Evolutionary conservation across 176 grass and related monocot genomes (phyloP).

Genomic region (Raddia distichophylla): DNA sequence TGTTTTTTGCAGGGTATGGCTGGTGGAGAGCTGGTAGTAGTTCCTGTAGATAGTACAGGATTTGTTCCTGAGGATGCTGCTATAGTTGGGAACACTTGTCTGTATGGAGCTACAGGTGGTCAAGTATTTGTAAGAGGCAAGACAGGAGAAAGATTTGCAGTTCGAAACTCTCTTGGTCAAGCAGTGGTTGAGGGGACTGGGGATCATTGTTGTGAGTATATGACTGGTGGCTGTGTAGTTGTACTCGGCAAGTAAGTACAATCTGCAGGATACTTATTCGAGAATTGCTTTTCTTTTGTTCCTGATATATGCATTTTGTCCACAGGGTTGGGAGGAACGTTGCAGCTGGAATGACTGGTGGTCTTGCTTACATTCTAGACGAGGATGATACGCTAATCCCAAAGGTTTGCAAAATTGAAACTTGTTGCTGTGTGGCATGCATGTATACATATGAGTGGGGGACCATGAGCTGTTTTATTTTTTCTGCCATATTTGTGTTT

Average conservation of each 20-base stretch:
- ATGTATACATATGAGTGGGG: neutral
- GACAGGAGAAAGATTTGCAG: constrained; percentile 96
- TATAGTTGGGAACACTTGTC: constrained; percentile 98
- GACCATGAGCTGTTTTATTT: constrained; percentile 13
- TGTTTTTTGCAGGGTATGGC: constrained; percentile 77
- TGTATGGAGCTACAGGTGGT: constrained; percentile 99
- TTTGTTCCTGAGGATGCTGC: constrained; percentile 94
- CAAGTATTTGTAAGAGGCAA: constrained; percentile 96
- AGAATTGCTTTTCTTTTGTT: constrained; percentile 21
- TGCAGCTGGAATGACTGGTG: constrained; percentile 99
- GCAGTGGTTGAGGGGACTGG: constrained; percentile 99
- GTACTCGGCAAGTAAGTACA: constrained; percentile 95
- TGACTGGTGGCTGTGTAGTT: constrained; percentile 99
- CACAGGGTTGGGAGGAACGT: constrained; percentile 94
- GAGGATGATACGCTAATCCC: constrained; percentile 88
- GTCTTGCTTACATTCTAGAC: constrained; percentile 97
- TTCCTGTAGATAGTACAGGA: constrained; percentile 82
- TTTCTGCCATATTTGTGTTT: constrained; percentile 1
- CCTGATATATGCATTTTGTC: constrained; percentile 44
- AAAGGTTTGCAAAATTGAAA: constrained; percentile 63
- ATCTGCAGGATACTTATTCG: neutral
- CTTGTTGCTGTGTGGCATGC: neutral
- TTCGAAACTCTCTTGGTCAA: constrained; percentile 93
- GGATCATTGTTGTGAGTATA: constrained; percentile 99
- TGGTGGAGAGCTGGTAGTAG: constrained; percentile 93